A percentile compares a stretch with the other conserved stretches of the same genome.
Conservation (phyloP, 2,329 filamentous ascomycete species). For the Neofusicoccum cordaticola region DNA sequence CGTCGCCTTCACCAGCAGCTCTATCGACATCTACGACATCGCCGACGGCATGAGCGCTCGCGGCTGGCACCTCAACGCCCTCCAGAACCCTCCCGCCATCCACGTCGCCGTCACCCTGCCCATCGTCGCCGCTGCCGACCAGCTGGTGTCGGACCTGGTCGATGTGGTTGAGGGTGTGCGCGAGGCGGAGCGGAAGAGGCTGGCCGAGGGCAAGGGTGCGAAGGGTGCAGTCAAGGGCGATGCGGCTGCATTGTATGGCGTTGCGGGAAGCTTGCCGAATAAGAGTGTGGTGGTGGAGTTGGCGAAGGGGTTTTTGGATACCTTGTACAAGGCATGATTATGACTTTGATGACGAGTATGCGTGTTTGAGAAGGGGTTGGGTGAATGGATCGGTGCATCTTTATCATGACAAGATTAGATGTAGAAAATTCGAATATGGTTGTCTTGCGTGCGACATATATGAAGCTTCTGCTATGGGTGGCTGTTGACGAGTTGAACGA, state of each 20-base stretch:
- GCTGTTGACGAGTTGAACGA: too few relatives aligned
- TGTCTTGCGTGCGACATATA: background rate
- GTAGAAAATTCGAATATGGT: background rate
- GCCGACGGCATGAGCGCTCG: constrained; percentile 80
- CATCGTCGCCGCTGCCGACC: constrained; percentile 76
- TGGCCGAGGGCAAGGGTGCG: constrained; percentile 64
- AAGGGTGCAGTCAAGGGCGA: constrained; percentile 65
- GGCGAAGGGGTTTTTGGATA: constrained; percentile 86
- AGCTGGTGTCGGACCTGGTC: constrained; percentile 68
- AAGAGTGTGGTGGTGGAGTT: constrained; percentile 92
- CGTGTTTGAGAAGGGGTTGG: background rate
- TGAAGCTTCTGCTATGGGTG: too few relatives aligned
- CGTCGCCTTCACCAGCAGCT: constrained; percentile 78
- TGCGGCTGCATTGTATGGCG: constrained; percentile 85
- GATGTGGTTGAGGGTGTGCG: constrained; percentile 65
- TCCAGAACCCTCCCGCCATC: constrained; percentile 88
- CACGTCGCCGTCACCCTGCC: constrained; percentile 92
- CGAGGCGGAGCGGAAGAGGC: constrained; percentile 73
- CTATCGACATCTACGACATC: constrained; percentile 91
- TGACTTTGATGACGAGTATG: background rate
- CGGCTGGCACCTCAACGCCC: constrained; percentile 94
- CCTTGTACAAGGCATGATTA: constrained; percentile 77
- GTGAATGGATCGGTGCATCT: background rate
- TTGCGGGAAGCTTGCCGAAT: constrained; percentile 90
- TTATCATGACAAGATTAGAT: background rate